Conservation (phyloP, 2,329 filamentous ascomycete species). For the Helminthosporium solani region DNA sequence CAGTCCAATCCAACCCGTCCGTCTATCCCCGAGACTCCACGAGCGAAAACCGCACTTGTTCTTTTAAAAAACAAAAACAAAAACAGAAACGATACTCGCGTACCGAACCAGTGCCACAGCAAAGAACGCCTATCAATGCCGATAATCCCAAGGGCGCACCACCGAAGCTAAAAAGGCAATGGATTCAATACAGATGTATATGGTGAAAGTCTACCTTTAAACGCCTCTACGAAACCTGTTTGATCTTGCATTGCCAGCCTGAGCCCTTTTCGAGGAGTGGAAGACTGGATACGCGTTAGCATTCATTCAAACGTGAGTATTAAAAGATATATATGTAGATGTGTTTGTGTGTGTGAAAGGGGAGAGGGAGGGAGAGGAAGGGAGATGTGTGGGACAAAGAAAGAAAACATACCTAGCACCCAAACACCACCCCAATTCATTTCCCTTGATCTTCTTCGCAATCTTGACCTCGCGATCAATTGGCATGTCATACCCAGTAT, state of each 20-base stretch:
- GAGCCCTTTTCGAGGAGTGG: slow-evolving; percentile 78
- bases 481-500: slow-evolving; percentile 97
- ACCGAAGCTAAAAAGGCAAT: too few species aligned
- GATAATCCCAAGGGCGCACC: too few species aligned
- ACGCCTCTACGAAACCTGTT: slow-evolving; percentile 55
- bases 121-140: slow-evolving; percentile 12
- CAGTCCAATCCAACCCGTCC: too few species aligned
- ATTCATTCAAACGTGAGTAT: too few species aligned
- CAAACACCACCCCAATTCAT: slow-evolving; percentile 96
- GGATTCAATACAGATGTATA: too few species aligned
- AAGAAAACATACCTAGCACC: slow-evolving; percentile 75
- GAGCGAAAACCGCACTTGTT: neutral
- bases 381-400: too few species aligned
- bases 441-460: slow-evolving; percentile 97
- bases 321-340: too few species aligned
- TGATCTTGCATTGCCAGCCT: slow-evolving; percentile 87
- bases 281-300: slow-evolving; percentile 61
- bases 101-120: too few species aligned
- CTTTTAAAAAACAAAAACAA: neutral
- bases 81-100: neutral
- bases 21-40: neutral
- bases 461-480: slow-evolving; percentile 95
- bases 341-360: too few species aligned
- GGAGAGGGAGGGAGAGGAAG: neutral
- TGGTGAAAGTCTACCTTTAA: neutral